phyloP scores from a whole-genome alignment of 805 yeast species.

The Candida sphagnicola region DNA sequence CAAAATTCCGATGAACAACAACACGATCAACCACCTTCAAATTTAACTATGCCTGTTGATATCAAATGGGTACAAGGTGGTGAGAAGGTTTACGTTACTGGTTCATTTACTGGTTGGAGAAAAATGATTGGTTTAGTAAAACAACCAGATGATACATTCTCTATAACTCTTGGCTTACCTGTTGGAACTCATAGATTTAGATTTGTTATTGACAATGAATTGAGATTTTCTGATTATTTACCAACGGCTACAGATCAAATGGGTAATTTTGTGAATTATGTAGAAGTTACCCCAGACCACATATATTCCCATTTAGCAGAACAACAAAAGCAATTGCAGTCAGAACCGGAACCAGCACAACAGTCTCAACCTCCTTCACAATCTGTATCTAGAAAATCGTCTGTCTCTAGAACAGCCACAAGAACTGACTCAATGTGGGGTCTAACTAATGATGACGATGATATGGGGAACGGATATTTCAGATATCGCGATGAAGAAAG shows the following conservation, averaged over 20 bases:
- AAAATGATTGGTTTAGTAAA: slow-evolving; percentile 86
- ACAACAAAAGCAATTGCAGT: slow-evolving; percentile 10
- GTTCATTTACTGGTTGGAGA: slow-evolving; percentile 97
- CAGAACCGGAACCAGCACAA: slow-evolving; percentile 5
- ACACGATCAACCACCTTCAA: slow-evolving; percentile 19
- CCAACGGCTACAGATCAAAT: slow-evolving; percentile 98
- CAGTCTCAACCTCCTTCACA: slow-evolving; percentile 8
- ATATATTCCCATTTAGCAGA: slow-evolving; percentile 26
- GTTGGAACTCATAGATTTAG: slow-evolving; percentile 91
- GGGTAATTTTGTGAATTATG: slow-evolving; percentile 92
- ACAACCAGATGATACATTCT: slow-evolving; percentile 51
- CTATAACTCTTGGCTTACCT: slow-evolving; percentile 73
- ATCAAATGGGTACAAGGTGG: slow-evolving; percentile 98
- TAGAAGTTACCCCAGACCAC: slow-evolving; percentile 60
- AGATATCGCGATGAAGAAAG: slow-evolving; percentile 64
- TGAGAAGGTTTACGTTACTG: slow-evolving; percentile 89
- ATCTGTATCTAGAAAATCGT: slow-evolving; percentile 23
- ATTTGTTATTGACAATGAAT: slow-evolving; percentile 90
- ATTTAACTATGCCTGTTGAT: slow-evolving; percentile 49
- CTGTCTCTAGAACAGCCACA: slow-evolving; percentile 21
- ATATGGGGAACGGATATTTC: slow-evolving; percentile 78
- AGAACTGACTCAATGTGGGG: slow-evolving; percentile 61
- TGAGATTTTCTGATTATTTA: slow-evolving; percentile 78
- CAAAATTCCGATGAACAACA: slow-evolving; percentile 1
- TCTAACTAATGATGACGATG: slow-evolving; percentile 65